These are phyloP conservation scores for Polygonum aviculare DNA, from an alignment of 148 eudicot species.

Conservation along the genomic window DNA sequence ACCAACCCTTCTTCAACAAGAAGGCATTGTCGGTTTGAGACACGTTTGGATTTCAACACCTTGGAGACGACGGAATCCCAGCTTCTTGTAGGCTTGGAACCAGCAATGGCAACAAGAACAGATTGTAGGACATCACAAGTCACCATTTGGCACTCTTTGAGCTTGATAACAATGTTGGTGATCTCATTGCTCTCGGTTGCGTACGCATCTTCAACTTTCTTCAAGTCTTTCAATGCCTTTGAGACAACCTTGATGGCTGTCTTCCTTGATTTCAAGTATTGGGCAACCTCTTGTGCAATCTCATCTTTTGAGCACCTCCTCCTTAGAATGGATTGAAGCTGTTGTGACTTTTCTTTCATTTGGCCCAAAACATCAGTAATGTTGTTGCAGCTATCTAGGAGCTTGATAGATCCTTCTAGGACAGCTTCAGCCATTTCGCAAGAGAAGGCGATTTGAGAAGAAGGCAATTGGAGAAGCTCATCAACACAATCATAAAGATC, in stretches of 20 bases:
- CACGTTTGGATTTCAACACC: conserved; percentile 1
- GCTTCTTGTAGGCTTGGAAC: not conserved
- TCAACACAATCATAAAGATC: not conserved
- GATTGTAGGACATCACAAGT: not conserved
- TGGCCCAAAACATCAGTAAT: not conserved
- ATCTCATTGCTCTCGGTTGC: not conserved
- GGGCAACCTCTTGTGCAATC: not conserved
- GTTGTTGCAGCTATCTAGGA: not conserved
- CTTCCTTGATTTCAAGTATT: conserved; percentile 5
- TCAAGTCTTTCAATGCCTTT: not conserved
- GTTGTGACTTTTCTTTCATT: not conserved
- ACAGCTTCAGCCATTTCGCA: not conserved
- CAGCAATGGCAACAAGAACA: not conserved
- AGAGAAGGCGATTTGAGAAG: not conserved
- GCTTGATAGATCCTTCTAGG: not conserved
- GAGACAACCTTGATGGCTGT: not conserved
- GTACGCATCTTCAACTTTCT: not conserved
- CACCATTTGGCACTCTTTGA: conserved; percentile 6
- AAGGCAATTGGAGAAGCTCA: conserved; percentile 2
- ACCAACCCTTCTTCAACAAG: not conserved
- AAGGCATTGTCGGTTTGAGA: not conserved
- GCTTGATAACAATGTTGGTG: not conserved
- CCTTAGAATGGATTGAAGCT: conserved; percentile 4
- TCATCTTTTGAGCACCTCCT: conserved; percentile 3
- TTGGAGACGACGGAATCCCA: conserved; percentile 1